Evolutionary conservation across 1,284 basidiomycete genomes (phyloP), one percentile per base, ranked within the genome.

Genomic region (Meira miltonrushii): DNA sequence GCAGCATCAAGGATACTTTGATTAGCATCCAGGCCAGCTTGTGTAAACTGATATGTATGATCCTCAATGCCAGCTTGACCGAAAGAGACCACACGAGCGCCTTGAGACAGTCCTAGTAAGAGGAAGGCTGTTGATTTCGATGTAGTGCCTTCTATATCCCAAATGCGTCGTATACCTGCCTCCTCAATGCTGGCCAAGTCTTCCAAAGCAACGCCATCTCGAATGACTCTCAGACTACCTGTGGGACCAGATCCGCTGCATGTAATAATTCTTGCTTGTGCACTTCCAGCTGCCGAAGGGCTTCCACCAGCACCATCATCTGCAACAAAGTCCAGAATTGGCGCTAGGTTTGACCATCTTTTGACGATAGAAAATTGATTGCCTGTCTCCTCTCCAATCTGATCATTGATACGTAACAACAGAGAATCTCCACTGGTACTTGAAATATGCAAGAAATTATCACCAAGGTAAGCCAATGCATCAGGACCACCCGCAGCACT

Each of bases 231-330:
- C 9, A 98, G 75, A 10, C 88, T 87, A 7, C 93, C 92, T 0
- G 86, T 85, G 62, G 86, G 90, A 17, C 84, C 84, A 0, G 87
- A 88, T 1, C 94, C 94, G 1, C 92, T 94, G 65, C 90, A 92
- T 0, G 92, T 89, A 2, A 97, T 85, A 49, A 96, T 84, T 74
- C 92, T 86, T 12, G 84, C 84, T 86, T 89, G 72, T 8, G 64
- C 55, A n/a, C 60, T 56, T 41, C 57, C 52, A 49, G 33, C 54
- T 46, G 47, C 55, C 50, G 66, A 55, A 19, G 41, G 54, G 12
- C 60, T 52, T 11, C 63, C 68, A 59, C 85, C 87, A 0, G 84
- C 83, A 54, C 91, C 89, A 2, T 83, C 81, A 73, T 92, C 87
- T 6, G 88, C 87, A 1, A 89, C 78, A 33, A 92, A 89, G 76